phyloP scores from a whole-genome alignment of 768 basidiomycete species.

The Rhodosporidiobolus sp. region DNA sequence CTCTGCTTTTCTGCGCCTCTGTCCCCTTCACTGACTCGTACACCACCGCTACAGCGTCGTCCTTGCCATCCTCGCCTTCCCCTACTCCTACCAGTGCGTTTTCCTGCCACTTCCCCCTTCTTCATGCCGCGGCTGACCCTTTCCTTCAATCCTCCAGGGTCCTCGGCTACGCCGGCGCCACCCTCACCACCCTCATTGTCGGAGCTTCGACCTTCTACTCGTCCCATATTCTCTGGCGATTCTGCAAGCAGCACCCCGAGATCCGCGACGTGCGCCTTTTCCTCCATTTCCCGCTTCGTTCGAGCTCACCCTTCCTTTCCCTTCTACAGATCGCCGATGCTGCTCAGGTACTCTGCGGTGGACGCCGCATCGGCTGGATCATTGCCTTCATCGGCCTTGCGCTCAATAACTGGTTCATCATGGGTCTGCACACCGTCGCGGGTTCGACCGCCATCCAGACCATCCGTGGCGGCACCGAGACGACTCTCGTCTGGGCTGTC shows the following conservation, averaged over 20 bases:
- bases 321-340: conserved; percentile 21
- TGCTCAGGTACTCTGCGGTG: conserved; percentile 20
- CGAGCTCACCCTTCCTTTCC: not conserved
- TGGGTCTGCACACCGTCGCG: conserved; percentile 54
- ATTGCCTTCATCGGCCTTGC: conserved; percentile 38
- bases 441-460: conserved; percentile 52
- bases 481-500: conserved; percentile 52
- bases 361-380: conserved; percentile 28
- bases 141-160: not conserved
- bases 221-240: conserved; percentile 37
- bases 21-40: not conserved
- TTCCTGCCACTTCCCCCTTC: not conserved
- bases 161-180: conserved; percentile 33
- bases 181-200: conserved; percentile 20
- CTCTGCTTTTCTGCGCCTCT: not conserved
- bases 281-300: not conserved
- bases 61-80: conserved; percentile 38
- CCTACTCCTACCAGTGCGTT: conserved; percentile 35
- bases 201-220: conserved; percentile 33
- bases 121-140: not conserved
- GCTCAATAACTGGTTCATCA: conserved; percentile 52
- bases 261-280: conserved; percentile 24
- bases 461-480: conserved; percentile 49
- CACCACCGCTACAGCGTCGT: conserved; percentile 15
- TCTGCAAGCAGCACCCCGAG: conserved; percentile 37